These are phyloP conservation scores for Cladosporium sp. DNA, from an alignment of 2,329 filamentous ascomycete species.

Conservation along the genomic window DNA sequence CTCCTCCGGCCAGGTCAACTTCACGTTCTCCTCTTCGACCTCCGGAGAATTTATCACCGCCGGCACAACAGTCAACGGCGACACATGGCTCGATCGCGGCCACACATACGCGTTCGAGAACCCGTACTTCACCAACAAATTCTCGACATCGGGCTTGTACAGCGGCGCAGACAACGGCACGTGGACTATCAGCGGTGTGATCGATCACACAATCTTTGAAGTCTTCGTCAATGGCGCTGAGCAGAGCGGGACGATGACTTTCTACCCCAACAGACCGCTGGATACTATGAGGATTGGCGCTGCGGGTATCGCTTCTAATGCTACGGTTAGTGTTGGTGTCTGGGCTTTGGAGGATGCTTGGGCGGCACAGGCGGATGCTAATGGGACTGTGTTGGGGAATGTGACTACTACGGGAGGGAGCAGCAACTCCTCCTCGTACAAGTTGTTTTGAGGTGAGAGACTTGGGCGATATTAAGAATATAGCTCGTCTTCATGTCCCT, in stretches of 20 bases:
- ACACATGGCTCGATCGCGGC: conserved; percentile 56
- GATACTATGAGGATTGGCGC: conserved; percentile 42
- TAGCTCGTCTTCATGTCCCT: no score
- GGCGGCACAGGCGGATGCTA: conserved; percentile 35
- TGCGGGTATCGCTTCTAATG: conserved; percentile 40
- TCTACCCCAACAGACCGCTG: conserved; percentile 52
- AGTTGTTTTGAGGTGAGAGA: not conserved
- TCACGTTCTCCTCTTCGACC: conserved; percentile 55
- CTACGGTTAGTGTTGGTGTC: conserved; percentile 43
- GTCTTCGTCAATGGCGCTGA: conserved; percentile 57
- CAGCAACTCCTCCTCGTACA: not conserved
- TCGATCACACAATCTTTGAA: conserved; percentile 59
- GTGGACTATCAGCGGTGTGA: conserved; percentile 51
- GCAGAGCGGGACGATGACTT: conserved; percentile 53
- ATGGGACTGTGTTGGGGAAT: conserved; percentile 42
- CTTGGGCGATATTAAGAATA: not conserved
- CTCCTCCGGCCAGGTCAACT: conserved; percentile 48
- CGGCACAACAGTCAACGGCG: conserved; percentile 54
- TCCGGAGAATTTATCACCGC: conserved; percentile 54
- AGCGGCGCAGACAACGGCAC: conserved; percentile 31
- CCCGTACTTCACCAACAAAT: conserved; percentile 59
- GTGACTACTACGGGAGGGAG: conserved; percentile 27
- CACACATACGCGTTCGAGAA: conserved; percentile 54
- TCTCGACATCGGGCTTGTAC: conserved; percentile 42
- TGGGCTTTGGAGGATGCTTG: conserved; percentile 45